These are phyloP conservation scores for Amphichorda felina DNA, from an alignment of 2,329 filamentous ascomycete species.

Conservation along the genomic window DNA sequence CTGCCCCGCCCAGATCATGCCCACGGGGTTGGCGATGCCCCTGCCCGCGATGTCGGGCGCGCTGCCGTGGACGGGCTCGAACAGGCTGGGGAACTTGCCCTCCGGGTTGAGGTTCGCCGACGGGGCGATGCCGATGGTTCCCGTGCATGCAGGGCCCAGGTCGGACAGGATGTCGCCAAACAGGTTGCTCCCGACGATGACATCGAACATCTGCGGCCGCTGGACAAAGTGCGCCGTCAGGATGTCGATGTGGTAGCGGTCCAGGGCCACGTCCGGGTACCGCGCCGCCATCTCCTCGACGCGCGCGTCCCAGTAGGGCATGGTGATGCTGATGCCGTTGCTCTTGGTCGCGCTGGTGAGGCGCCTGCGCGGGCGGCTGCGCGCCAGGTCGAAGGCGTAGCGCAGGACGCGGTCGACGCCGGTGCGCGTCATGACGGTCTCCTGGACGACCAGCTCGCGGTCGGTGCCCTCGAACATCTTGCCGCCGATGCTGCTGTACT, in stretches of 20 bases:
- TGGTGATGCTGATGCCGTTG: conserved; percentile 54
- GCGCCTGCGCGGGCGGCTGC: conserved; percentile 42
- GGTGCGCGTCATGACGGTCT: conserved; percentile 49
- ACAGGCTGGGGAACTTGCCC: conserved; percentile 38
- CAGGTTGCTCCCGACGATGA: conserved; percentile 52
- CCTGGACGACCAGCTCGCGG: conserved; percentile 50
- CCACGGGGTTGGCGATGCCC: conserved; percentile 64
- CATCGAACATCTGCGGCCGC: conserved; percentile 46
- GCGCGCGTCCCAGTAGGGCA: conserved; percentile 58
- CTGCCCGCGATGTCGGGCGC: conserved; percentile 64
- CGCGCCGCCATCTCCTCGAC: conserved; percentile 39
- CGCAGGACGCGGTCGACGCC: conserved; percentile 49
- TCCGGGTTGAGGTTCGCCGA: conserved; percentile 56
- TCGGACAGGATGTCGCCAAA: conserved; percentile 60
- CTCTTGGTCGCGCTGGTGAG: conserved; percentile 56
- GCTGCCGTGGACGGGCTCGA: conserved; percentile 58
- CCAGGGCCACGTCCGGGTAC: conserved; percentile 45
- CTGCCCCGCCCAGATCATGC: conserved; percentile 58
- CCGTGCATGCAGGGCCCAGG: conserved; percentile 56
- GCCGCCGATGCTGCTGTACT: conserved; percentile 55
- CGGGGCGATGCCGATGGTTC: conserved; percentile 62
- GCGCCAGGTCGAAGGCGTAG: conserved; percentile 53
- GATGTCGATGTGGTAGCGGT: conserved; percentile 58
- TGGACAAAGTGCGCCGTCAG: conserved; percentile 54
- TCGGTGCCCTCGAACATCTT: conserved; percentile 45